Evolutionary conservation across 2,329 filamentous ascomycete species (phyloP), one percentile per base, ranked within the genome.

Genomic region (Huntiella savannae): DNA sequence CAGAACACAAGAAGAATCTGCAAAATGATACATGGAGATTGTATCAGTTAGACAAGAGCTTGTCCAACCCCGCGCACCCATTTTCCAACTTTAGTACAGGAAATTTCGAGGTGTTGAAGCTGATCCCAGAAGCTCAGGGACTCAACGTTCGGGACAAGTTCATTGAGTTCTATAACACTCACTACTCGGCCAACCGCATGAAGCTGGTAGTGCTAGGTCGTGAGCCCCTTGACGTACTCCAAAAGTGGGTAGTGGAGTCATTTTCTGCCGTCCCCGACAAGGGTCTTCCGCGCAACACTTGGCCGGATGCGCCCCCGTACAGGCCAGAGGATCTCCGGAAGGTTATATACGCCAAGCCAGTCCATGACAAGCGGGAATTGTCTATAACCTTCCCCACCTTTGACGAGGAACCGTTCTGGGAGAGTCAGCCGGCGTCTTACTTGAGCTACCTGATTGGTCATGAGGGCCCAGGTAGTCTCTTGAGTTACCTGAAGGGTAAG

Each of bases 1-100:
- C 86, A 4, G 87, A 95, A 61, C 93, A 95, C 65, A 94, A 94
- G 71, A 95, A 95, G 71, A 95, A 95, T 55, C 66, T 95, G 42
- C 87, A 95, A 63, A 88, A 76, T 58, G 87, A 95, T 57, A 73
- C 74, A 47, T 94, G 87, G 85, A 76, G 87, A 12, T 64, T 93
- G 52, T 77, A 88, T 56, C 87, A 95, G 62, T 69, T 95, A 17
- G 82, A 84, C 58, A 93, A 93, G 64, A 80, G 80, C 3, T 65
- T 91, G n/a, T 84, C 85, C 2, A 94, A 88, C 60, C 79, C 82
- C 3, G 75, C 79, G 10, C 87, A 95, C 56, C 87, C 87, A 0
- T 93, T 82, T 59, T 83, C 82, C 59, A 82, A 93, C 56, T 95
- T 95, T 59, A 87, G 83, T 0, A 95, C 87, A 0, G 87, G 87